A percentile compares a stretch with the other conserved stretches of the same genome.
Evolutionary conservation across 306 rosid species (phyloP).

Genomic region (Prunus mongolica): DNA sequence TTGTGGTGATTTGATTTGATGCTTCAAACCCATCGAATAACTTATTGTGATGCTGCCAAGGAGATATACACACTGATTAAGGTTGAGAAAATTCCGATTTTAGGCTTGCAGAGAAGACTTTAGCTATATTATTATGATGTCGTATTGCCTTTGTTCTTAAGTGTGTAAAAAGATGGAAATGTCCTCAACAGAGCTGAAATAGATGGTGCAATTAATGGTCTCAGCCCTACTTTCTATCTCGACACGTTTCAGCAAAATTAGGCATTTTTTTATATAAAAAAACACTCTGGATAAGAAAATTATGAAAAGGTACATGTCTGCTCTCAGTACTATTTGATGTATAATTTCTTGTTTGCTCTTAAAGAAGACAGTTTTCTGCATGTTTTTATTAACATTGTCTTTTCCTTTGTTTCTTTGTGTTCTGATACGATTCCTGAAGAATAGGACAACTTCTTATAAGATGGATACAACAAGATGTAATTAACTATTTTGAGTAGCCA

Average conservation of each 20-base stretch:
- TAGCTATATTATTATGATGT: neutral
- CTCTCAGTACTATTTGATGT: neutral
- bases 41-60: neutral
- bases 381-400: slow-evolving; percentile 15
- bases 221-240: neutral
- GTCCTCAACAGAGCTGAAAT: neutral
- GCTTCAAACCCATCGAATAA: neutral
- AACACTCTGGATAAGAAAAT: neutral
- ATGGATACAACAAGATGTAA: neutral
- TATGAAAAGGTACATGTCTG: neutral
- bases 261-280: neutral
- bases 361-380: slow-evolving; percentile 13
- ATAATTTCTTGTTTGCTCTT: slow-evolving; percentile 1
- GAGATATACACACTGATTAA: neutral
- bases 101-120: neutral
- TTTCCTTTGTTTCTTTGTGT: slow-evolving; percentile 21
- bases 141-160: neutral
- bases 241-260: neutral
- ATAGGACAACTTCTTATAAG: slow-evolving; percentile 1
- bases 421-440: slow-evolving; percentile 9
- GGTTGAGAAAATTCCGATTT: neutral
- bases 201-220: neutral
- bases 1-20: neutral
- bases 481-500: neutral
- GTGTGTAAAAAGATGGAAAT: neutral